Percentiles rank a stretch among this genome's conserved stretches.
phyloP scores from a whole-genome alignment of 306 rosid species.

The Oxytropis ochrocephala region DNA sequence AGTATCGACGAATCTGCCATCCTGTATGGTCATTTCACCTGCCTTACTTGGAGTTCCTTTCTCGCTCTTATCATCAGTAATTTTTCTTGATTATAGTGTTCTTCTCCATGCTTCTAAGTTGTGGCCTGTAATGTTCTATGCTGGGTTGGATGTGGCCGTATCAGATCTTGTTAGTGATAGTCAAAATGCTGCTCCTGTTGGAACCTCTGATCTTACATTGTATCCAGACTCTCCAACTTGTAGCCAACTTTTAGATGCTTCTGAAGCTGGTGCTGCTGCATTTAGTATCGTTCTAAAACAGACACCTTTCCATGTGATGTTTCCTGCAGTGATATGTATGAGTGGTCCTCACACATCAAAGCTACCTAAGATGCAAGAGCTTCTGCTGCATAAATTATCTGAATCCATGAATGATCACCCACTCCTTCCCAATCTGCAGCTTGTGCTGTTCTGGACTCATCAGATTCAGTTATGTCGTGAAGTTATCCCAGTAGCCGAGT shows the following conservation, averaged over 20 bases:
- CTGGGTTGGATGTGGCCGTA: conserved; percentile 53
- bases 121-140: conserved; percentile 47
- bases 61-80: conserved; percentile 35
- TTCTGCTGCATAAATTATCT: conserved; percentile 54
- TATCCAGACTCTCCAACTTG: conserved; percentile 17
- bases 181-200: conserved; percentile 13
- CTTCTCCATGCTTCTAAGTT: conserved; percentile 46
- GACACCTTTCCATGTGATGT: conserved; percentile 73
- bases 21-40: conserved; percentile 30
- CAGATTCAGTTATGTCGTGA: conserved; percentile 43
- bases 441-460: conserved; percentile 71
- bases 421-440: conserved; percentile 43
- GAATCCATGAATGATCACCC: conserved; percentile 29
- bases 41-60: conserved; percentile 41
- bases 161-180: conserved; percentile 26
- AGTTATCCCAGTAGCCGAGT: conserved; percentile 35
- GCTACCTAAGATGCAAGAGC: conserved; percentile 44
- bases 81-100: conserved; percentile 49
- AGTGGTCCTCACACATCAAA: conserved; percentile 30
- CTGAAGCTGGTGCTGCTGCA: conserved; percentile 42
- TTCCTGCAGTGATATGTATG: conserved; percentile 62
- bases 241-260: conserved; percentile 27
- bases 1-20: conserved; percentile 31
- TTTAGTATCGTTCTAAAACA: conserved; percentile 59
- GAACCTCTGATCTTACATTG: conserved; percentile 18